Evolutionary conservation across 1,284 basidiomycete genomes (phyloP).

Genomic region (Phylloporus gajari): DNA sequence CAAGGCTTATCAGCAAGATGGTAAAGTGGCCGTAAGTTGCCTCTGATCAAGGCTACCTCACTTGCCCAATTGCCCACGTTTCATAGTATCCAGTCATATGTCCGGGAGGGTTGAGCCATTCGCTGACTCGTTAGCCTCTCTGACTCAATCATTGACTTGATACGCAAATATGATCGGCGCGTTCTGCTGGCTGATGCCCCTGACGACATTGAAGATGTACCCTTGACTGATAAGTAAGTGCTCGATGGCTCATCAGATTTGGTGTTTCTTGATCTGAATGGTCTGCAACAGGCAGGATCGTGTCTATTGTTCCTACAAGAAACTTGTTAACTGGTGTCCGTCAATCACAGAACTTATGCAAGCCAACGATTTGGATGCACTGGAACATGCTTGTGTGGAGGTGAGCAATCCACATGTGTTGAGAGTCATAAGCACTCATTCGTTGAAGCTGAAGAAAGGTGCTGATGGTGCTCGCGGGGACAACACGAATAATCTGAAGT

Average conservation of each 20-base stretch:
- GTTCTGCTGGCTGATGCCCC: background rate
- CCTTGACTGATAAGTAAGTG: background rate
- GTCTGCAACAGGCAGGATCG: slow-evolving; percentile 13
- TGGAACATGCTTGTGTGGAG: slow-evolving; percentile 7
- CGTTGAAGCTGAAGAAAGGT: slow-evolving; percentile 25
- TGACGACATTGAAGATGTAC: background rate
- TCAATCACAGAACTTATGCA: slow-evolving; percentile 2
- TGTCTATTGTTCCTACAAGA: slow-evolving; percentile 19
- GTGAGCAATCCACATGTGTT: background rate
- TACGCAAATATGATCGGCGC: slow-evolving; percentile 17
- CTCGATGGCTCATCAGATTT: background rate
- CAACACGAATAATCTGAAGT: slow-evolving; percentile 26
- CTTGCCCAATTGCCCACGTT: background rate
- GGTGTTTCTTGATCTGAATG: background rate
- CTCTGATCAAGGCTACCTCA: background rate
- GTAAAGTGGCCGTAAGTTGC: background rate
- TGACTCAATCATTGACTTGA: slow-evolving; percentile 12
- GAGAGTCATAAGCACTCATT: background rate
- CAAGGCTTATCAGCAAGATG: background rate
- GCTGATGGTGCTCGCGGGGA: slow-evolving; percentile 29
- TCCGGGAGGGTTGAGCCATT: slow-evolving; percentile 18
- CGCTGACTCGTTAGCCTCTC: slow-evolving; percentile 15
- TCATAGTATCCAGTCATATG: background rate
- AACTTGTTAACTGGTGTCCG: slow-evolving; percentile 18
- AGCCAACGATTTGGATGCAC: background rate